Conservation (phyloP, 2,329 filamentous ascomycete species). For the Beauveria asiatica region DNA sequence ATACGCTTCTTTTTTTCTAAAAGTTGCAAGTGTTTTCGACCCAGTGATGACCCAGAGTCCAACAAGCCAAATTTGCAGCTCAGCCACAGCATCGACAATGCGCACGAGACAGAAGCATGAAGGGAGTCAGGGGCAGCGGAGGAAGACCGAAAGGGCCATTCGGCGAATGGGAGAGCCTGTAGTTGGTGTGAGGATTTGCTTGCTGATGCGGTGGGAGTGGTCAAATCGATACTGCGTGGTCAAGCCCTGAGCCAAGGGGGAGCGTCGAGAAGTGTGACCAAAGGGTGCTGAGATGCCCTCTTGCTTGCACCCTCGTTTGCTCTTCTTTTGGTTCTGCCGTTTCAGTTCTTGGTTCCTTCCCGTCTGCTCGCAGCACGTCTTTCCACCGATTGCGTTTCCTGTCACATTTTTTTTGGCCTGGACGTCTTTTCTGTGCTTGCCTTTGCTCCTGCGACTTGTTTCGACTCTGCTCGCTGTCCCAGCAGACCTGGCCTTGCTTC, state of each 20-base stretch:
- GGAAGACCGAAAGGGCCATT: neutral
- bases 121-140: neutral
- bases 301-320: neutral
- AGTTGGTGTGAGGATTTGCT: neutral
- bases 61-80: slow-evolving; percentile 52
- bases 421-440: neutral
- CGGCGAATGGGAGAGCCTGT: neutral
- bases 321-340: neutral
- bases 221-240: neutral
- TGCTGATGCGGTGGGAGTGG: neutral
- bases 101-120: neutral
- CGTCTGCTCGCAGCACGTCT: neutral
- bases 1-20: slow-evolving; percentile 10
- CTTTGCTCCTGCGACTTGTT: slow-evolving; percentile 10
- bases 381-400: neutral
- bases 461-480: slow-evolving; percentile 8
- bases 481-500: neutral
- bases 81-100: slow-evolving; percentile 27
- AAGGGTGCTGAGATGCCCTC: neutral
- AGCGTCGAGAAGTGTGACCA: neutral
- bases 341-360: neutral
- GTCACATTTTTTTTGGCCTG: neutral
- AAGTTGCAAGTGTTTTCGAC: slow-evolving; percentile 16
- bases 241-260: neutral
- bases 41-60: slow-evolving; percentile 44